Base-by-base conservation (phyloP, 2,329 filamentous ascomycete genomes). In the Metarhizium sp. region DNA sequence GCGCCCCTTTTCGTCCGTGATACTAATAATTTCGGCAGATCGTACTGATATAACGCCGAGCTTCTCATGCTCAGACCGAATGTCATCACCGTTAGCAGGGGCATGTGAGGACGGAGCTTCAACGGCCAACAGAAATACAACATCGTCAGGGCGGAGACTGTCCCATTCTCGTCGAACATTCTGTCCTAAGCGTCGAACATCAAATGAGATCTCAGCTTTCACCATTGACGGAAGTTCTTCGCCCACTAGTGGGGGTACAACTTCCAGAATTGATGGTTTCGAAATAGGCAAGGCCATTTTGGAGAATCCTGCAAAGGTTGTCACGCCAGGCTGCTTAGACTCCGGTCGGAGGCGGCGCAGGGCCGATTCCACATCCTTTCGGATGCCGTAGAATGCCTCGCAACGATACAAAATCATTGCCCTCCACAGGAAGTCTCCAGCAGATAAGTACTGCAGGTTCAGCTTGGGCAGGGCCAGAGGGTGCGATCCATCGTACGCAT, bases 381-480 rank as follows among this genome's bases (percentile, higher is more conserved):
- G 84, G 57, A 99, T 92, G 58, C 90, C 89, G 68, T 95, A 97
- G 68, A 97, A 96, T 0, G 92, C 82, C 69, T 99, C 94, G 57
- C 86, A 88, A 45, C 92, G 85, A 67, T 96, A 94, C 8, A 99
- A 76, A 14, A 95, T 79, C 64, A 97, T 86, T 0, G 92, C 91
- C 59, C 95, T 83, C 91, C 92, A 99, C n/a, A 99, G 74, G 63
- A 99, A 99, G 69, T 99, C 94, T 2, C 91, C 91, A 52, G 96
- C 84, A 2, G 92, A 95, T 14, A 99, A 78, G 70, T 99, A 99
- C 66, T 99, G 94, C 32, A 99, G 75, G 63, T 96, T 99, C 49
- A 97, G 73, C 68, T 99, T 99, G 2, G 94, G 94, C 47, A 99
- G 84, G 2, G 94, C 90, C 56, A 99, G 77, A 5, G 94, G 92